Percentiles rank a stretch among this genome's conserved stretches.
phyloP scores from a whole-genome alignment of 108 stramenopile species.

The Pseudonitzschia delicatissima region DNA sequence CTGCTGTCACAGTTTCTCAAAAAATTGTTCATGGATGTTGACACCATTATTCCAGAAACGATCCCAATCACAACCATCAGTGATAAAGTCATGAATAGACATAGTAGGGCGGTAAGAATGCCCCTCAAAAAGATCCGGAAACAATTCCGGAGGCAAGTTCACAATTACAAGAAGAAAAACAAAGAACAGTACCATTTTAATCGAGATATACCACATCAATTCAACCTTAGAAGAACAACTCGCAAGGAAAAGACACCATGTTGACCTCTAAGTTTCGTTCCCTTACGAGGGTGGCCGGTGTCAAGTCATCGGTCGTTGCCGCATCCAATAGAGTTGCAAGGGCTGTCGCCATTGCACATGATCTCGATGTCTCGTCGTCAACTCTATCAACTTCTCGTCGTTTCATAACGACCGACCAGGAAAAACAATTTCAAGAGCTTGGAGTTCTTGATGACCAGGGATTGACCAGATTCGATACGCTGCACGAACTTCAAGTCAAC shows the following conservation, averaged over 20 bases:
- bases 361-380: neutral
- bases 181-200: neutral
- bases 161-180: neutral
- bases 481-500: slow-evolving; percentile 75
- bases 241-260: neutral
- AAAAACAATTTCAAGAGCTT: slow-evolving; percentile 37
- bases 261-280: slow-evolving; percentile 1
- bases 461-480: slow-evolving; percentile 58
- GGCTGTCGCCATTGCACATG: neutral
- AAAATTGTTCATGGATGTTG: neutral
- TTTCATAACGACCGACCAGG: slow-evolving; percentile 26
- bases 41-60: neutral
- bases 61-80: no score
- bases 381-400: neutral
- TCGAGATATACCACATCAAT: neutral
- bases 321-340: neutral
- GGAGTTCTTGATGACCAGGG: slow-evolving; percentile 65
- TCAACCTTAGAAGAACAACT: neutral
- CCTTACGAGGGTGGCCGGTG: neutral
- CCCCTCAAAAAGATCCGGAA: neutral
- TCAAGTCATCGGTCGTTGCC: neutral
- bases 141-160: neutral
- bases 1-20: neutral
- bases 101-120: neutral
- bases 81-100: no score